Conservation (phyloP, 2,329 filamentous ascomycete species). For the Diaporthe caulivora region DNA sequence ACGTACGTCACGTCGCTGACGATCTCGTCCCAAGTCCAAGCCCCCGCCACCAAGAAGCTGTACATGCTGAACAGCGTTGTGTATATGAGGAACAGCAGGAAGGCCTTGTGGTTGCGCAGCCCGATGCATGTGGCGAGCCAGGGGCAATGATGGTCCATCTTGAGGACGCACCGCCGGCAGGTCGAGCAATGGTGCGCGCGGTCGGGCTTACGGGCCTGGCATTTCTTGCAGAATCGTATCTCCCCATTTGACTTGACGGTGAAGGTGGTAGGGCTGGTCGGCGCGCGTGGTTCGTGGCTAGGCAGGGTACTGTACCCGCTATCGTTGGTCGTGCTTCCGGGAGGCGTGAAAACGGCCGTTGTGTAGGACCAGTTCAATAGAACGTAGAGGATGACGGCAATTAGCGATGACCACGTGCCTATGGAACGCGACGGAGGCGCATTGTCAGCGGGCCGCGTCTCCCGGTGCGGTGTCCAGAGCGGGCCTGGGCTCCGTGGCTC, state of each 20-base stretch:
- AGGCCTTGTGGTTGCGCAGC: slow-evolving; percentile 94
- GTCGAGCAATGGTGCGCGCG: slow-evolving; percentile 97
- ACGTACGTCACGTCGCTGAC: slow-evolving; percentile 77
- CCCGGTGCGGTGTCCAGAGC: too few relatives aligned
- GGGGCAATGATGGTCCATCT: slow-evolving; percentile 99
- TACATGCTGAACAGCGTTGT: slow-evolving; percentile 88
- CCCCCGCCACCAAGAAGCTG: slow-evolving; percentile 79
- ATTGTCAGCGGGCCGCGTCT: slow-evolving; percentile 37
- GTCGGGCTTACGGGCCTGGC: slow-evolving; percentile 93
- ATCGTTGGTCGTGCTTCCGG: slow-evolving; percentile 77
- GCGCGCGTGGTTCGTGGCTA: slow-evolving; percentile 69
- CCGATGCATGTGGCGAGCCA: slow-evolving; percentile 98
- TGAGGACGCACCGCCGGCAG: slow-evolving; percentile 92
- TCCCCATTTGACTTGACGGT: slow-evolving; percentile 94
- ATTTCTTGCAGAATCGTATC: slow-evolving; percentile 96
- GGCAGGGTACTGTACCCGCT: slow-evolving; percentile 85
- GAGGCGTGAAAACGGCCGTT: slow-evolving; percentile 91
- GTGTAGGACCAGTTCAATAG: slow-evolving; percentile 92
- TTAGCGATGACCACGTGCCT: slow-evolving; percentile 69
- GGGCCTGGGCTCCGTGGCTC: not conserved
- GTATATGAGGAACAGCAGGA: slow-evolving; percentile 92
- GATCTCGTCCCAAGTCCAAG: slow-evolving; percentile 90
- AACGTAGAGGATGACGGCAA: slow-evolving; percentile 79
- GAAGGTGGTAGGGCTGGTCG: slow-evolving; percentile 76
- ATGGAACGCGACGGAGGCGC: slow-evolving; percentile 34